Evolutionary conservation across 2,329 filamentous ascomycete genomes (phyloP), one percentile per base, ranked within the genome.

Genomic region (Trichoderma koningii): DNA sequence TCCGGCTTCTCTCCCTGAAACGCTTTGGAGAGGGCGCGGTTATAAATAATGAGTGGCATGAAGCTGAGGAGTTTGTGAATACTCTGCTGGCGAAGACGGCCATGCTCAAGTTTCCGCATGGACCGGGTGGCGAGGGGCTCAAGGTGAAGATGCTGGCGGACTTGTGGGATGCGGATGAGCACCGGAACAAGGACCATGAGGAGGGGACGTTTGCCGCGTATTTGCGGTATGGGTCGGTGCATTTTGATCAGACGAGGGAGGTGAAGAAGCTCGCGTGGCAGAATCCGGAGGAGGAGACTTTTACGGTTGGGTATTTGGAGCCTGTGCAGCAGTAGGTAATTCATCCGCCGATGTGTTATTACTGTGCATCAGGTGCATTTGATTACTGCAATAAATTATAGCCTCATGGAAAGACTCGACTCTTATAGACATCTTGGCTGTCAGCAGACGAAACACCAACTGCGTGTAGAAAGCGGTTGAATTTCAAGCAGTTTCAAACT

Each of bases 31-130:
- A 73, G 26, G 69, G 48, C 3, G 69, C 68, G 0, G 55, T 52
- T 28, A 52, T 65, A 3, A 59, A 68, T 55, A 56, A 63, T n/a
- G 41, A 52, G 26, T 70, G 71, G 38, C 55, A 71, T 12, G 64
- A 70, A 44, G 73, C 71, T 0, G 69, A 74, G 41, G 67, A 68
- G 34, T 26, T 71, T 9, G 67, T 73, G 3, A 76, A 74, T 73
- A 68, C 68, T 6, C 41, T 76, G 47, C 67, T 78, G 51, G 71
- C 76, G 12, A 69, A 70, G 48, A 71, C 72, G 4, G 70, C 69
- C 3, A 70, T 76, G 71, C 70, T 76, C 67, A 78, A 78, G 64
- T 72, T 78, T n/a, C 74, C 72, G 1, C 76, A 76, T 66, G 76
- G 60, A 0, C 52, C 72, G 0, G 73, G 74, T 61, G 38, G 14